Evolutionary conservation across 192 early-diverging fungal species (phyloP).

Genomic region (Coemansia brasiliensis): DNA sequence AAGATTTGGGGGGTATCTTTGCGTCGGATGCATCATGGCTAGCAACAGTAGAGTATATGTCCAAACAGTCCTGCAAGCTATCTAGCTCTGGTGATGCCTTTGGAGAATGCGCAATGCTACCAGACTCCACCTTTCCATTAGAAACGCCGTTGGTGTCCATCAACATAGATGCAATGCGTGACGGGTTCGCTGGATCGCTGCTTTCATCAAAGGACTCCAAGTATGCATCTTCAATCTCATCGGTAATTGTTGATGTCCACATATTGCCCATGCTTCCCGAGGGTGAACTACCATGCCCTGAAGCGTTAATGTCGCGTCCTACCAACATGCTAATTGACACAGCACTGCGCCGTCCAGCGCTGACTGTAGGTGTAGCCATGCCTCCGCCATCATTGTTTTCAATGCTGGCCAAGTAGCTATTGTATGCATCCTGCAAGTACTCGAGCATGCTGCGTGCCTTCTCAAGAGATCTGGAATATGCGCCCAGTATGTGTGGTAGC

Average conservation of each 20-base stretch:
- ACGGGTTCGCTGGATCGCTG: slow-evolving; percentile 3
- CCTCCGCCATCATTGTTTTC: slow-evolving; percentile 23
- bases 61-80: slow-evolving; percentile 31
- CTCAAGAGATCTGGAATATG: slow-evolving; percentile 23
- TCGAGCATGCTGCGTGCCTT: slow-evolving; percentile 16
- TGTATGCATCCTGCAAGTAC: slow-evolving; percentile 29
- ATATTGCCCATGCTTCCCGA: slow-evolving; percentile 2
- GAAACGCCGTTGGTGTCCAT: neutral
- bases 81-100: slow-evolving; percentile 33
- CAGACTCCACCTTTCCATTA: neutral
- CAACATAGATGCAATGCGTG: neutral
- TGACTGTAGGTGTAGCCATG: slow-evolving; percentile 45
- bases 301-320: slow-evolving; percentile 10
- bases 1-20: too few relatives aligned
- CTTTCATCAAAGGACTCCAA: slow-evolving; percentile 65
- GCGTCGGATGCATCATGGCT: too few relatives aligned
- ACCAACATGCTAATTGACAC: slow-evolving; percentile 46
- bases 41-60: slow-evolving; percentile 15
- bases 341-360: slow-evolving; percentile 26
- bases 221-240: slow-evolving; percentile 82
- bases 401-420: slow-evolving; percentile 18
- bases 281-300: neutral
- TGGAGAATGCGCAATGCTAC: neutral
- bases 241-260: slow-evolving; percentile 59
- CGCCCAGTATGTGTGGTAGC: slow-evolving; percentile 63